These are phyloP conservation scores for Epichloe typhina DNA, from an alignment of 2,329 filamentous ascomycete genomes.

Conservation along the genomic window DNA sequence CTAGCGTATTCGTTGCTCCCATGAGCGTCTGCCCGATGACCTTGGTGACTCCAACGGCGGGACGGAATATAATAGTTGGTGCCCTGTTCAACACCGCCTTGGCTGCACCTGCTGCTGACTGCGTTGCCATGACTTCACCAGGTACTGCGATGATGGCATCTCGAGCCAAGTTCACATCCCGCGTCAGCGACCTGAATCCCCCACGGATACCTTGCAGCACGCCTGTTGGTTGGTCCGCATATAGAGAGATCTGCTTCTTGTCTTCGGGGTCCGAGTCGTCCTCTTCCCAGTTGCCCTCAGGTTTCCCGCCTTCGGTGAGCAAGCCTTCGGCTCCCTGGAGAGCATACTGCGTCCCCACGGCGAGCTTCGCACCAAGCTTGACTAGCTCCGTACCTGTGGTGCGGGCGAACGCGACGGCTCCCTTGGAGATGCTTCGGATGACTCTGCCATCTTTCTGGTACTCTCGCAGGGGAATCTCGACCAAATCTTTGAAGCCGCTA, in stretches of 20 bases:
- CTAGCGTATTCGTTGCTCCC: slow-evolving; percentile 83
- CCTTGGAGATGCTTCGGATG: slow-evolving; percentile 83
- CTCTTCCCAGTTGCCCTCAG: slow-evolving; percentile 38
- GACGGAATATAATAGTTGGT: slow-evolving; percentile 85
- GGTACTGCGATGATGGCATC: slow-evolving; percentile 94
- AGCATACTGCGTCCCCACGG: slow-evolving; percentile 87
- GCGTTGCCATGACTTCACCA: slow-evolving; percentile 77
- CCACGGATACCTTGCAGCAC: slow-evolving; percentile 76
- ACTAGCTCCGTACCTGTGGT: slow-evolving; percentile 92
- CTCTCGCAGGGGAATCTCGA: slow-evolving; percentile 81
- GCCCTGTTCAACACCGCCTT: slow-evolving; percentile 66
- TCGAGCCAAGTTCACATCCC: slow-evolving; percentile 73
- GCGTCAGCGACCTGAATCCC: slow-evolving; percentile 72
- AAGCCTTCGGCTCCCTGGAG: slow-evolving; percentile 80
- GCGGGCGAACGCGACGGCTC: slow-evolving; percentile 76
- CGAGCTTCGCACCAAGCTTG: slow-evolving; percentile 84
- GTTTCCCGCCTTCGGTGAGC: slow-evolving; percentile 34
- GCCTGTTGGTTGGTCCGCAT: slow-evolving; percentile 85
- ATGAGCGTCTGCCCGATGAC: slow-evolving; percentile 80
- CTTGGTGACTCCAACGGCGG: slow-evolving; percentile 80
- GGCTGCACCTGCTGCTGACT: slow-evolving; percentile 67
- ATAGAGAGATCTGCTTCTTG: slow-evolving; percentile 71
- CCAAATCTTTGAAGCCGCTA: slow-evolving; percentile 70
- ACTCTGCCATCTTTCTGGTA: slow-evolving; percentile 91
- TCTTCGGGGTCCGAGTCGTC: slow-evolving; percentile 54